Evolutionary conservation across 1,284 basidiomycete genomes (phyloP).

Genomic region (Ceraceosorus guamensis): DNA sequence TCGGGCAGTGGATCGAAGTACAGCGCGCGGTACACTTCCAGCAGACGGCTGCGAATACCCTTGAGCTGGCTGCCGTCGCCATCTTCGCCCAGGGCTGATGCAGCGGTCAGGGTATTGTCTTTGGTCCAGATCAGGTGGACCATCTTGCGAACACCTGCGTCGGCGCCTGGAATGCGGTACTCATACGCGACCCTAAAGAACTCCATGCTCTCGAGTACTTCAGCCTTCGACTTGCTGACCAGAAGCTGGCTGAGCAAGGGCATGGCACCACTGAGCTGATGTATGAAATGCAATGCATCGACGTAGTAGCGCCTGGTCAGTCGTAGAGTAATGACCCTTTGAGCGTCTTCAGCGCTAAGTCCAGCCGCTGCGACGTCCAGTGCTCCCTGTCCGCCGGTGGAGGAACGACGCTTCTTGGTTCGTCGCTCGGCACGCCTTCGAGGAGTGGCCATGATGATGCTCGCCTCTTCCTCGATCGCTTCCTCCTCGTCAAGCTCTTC

Average conservation of each 20-base stretch:
- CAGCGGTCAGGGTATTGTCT: conserved; percentile 68
- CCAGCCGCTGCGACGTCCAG: conserved; percentile 1
- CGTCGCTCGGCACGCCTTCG: conserved; percentile 5
- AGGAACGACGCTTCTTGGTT: conserved; percentile 56
- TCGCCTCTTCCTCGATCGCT: conserved; percentile 45
- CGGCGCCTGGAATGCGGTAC: conserved; percentile 65
- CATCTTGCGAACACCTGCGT: conserved; percentile 81
- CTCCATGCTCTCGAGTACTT: conserved; percentile 90
- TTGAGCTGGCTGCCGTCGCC: conserved; percentile 59
- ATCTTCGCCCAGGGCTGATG: conserved; percentile 38
- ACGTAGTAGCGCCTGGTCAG: conserved; percentile 78
- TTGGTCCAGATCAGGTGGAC: conserved; percentile 95
- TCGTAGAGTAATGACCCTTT: conserved; percentile 60
- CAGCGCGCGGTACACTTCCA: conserved; percentile 80
- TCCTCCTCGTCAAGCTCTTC: conserved; percentile 47
- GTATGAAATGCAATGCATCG: conserved; percentile 80
- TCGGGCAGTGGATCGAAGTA: conserved; percentile 63
- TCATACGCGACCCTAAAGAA: conserved; percentile 81
- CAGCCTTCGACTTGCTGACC: conserved; percentile 82
- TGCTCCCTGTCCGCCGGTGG: conserved; percentile 1
- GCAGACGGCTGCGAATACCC: conserved; percentile 73
- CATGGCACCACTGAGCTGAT: conserved; percentile 70
- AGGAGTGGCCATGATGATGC: conserved; percentile 5
- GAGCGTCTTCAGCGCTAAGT: conserved; percentile 26
- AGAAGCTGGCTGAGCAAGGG: conserved; percentile 69